A percentile compares a stretch with the other conserved stretches of the same genome.
Evolutionary conservation across 2,329 filamentous ascomycete genomes (phyloP).

Genomic region (Colletotrichum limetticola): DNA sequence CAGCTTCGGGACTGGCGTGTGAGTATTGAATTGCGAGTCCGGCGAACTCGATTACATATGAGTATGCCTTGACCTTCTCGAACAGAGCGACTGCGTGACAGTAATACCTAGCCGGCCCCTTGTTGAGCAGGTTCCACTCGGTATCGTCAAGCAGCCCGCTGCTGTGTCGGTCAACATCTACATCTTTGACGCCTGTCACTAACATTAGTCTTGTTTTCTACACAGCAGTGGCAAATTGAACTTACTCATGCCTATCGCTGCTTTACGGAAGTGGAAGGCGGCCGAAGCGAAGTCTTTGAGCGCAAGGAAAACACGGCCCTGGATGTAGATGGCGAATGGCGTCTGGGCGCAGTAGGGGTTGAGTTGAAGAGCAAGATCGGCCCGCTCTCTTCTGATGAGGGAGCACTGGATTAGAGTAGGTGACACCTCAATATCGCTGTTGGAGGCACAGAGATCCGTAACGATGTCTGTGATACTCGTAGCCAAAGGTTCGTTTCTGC

Average conservation of each 20-base stretch:
- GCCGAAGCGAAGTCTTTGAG: constrained; percentile 80
- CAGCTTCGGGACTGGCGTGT: constrained; percentile 45
- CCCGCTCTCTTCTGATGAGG: constrained; percentile 67
- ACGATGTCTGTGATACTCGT: constrained; percentile 74
- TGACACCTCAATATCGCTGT: constrained; percentile 74
- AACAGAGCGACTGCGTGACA: constrained; percentile 86
- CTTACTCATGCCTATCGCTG: constrained; percentile 85
- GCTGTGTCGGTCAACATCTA: constrained; percentile 64
- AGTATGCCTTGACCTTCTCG: constrained; percentile 80
- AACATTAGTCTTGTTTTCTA: constrained; percentile 40
- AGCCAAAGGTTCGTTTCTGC: constrained; percentile 61
- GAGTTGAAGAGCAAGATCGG: constrained; percentile 69
- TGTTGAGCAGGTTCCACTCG: constrained; percentile 76
- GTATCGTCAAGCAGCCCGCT: constrained; percentile 78
- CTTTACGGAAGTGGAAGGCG: constrained; percentile 81
- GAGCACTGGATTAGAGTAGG: constrained; percentile 71
- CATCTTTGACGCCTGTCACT: constrained; percentile 55
- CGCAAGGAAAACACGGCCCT: constrained; percentile 81
- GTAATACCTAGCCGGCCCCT: constrained; percentile 85
- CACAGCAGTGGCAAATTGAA: constrained; percentile 36
- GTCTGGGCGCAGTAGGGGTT: constrained; percentile 65
- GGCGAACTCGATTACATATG: constrained; percentile 87
- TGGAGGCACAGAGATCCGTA: constrained; percentile 71
- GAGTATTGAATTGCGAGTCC: constrained; percentile 77
- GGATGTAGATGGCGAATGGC: constrained; percentile 81